Base-by-base conservation (phyloP, 1,284 basidiomycete genomes). In the Moesziomyces sp. region DNA sequence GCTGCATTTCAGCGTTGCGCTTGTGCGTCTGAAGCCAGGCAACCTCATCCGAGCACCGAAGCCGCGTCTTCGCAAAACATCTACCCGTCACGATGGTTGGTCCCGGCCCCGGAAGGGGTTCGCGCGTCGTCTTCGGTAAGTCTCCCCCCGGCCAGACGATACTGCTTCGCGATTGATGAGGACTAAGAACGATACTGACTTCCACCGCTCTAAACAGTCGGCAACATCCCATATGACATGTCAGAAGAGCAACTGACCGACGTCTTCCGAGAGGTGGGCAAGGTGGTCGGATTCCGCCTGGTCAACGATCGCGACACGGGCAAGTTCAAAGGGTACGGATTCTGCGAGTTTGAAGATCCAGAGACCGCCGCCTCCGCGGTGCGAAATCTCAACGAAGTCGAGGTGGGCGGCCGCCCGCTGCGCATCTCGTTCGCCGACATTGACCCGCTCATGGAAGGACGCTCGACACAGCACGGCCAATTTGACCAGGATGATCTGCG, bases 281-380 rank as follows among this genome's bases (percentile, higher is more conserved):
- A 74, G 46, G 82, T 84, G 23, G 80, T 79, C 26, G 82, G 77
- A 2, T 81, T 84, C 62, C 71, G 78, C 45, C 68, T 82, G 34
- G 95, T 98, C 54, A 97, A 94, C 85, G 96, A 99, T 86, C 88
- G 93, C 77, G 92, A 94, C 63, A 97, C 94, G 19, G 94, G 95
- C 59, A 94, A 96, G 85, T 93, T 94, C 51, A 94, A 93, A 86
- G 96, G 97, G 16, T 99, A 97, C 84, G 96, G 95, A 14, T 97
- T 97, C 84, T 95, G 94, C 86, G 94, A 97, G 88, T 97, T 94
- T 84, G 91, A 92, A 79, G 96, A 99, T 85, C 91, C 95, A 82
- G 94, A 97, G 85, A 98, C 95, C 9, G 91, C 91, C 1, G 85
- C 88, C 16, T 93, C 91, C 38, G 93, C 93, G 42, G 91, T 94